Base-by-base conservation (phyloP, 2,329 filamentous ascomycete genomes). In the Ceratocystis variospora region DNA sequence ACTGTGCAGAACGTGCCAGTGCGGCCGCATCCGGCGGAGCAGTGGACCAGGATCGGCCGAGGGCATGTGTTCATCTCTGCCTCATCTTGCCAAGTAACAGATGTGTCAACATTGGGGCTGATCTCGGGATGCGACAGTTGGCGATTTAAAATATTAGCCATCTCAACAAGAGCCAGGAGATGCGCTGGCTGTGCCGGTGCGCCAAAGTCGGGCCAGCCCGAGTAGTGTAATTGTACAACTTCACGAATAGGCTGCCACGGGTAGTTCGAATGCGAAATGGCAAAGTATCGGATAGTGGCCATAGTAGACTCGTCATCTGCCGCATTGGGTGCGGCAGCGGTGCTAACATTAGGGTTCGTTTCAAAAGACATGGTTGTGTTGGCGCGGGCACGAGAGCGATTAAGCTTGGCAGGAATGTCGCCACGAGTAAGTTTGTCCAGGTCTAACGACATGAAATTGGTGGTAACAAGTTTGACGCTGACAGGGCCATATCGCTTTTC, bases 1-100 rank as follows among this genome's bases (percentile, higher is more conserved):
- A 97, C 91, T 0, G 94, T 96, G 74, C 94, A 97, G 73, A 97
- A 99, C 0, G 94, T 93, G 2, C 94, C 94, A 0, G 94, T 99
- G 15, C 94, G 87, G 0, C 94, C 94, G 76, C 94, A 99, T 0
- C 94, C 94, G 3, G 94, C 94, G 65, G 90, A 96, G 77, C 94
- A 99, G 74, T 99, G 94, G 0, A 99, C 93, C 25, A 99, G 75
- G 71, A 96, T 85, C 6, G 93, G 93, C 37, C 89, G 81, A 28
- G 81, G 70, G 1, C 76, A 71, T 6, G 75, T 73, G 28, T 80
- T 77, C 1, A 77, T 73, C 70, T 87, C 84, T 0, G 88, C 85
- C 61, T 87, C 85, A 41, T 85, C 80, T 1, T 77, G 73, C 37
- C 61, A 61, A 62, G 79, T 73, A 8, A 76, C 72, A 7, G 71